Conservation (phyloP, 2,329 filamentous ascomycete genomes). For the Calonectria hawksworthii region DNA sequence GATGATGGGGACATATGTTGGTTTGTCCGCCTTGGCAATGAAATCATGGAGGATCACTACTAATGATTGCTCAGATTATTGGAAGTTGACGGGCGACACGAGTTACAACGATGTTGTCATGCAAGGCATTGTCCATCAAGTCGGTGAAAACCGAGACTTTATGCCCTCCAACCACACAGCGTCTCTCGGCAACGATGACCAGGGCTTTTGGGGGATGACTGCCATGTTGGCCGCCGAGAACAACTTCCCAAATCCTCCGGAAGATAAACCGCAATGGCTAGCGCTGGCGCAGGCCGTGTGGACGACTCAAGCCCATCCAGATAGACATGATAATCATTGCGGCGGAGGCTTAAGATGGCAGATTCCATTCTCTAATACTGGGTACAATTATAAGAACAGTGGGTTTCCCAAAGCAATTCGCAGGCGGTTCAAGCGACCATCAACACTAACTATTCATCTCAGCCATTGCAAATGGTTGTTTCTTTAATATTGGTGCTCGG, state of each 20-base stretch:
- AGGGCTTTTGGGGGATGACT: constrained; percentile 78
- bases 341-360: constrained; percentile 83
- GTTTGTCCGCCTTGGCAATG: constrained; percentile 20
- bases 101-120: constrained; percentile 73
- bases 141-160: constrained; percentile 69
- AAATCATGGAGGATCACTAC: not conserved
- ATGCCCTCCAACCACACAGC: constrained; percentile 72
- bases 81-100: constrained; percentile 75
- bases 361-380: constrained; percentile 79
- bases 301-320: constrained; percentile 69
- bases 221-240: constrained; percentile 77
- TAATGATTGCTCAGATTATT: constrained; percentile 66
- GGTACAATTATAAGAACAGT: constrained; percentile 83
- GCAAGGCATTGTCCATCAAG: constrained; percentile 70
- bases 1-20: constrained; percentile 77
- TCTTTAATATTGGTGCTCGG: constrained; percentile 77
- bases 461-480: constrained; percentile 73
- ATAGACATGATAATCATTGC: constrained; percentile 76
- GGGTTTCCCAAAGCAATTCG: constrained; percentile 33
- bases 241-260: constrained; percentile 71
- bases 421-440: rapidly evolving
- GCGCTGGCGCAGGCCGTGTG: constrained; percentile 79
- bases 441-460: constrained; percentile 6
- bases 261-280: constrained; percentile 70
- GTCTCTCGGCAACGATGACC: constrained; percentile 77